A percentile compares a stretch with the other conserved stretches of the same genome.
Evolutionary conservation across 1,284 basidiomycete species (phyloP).

Genomic region (Omphalotus olearius): DNA sequence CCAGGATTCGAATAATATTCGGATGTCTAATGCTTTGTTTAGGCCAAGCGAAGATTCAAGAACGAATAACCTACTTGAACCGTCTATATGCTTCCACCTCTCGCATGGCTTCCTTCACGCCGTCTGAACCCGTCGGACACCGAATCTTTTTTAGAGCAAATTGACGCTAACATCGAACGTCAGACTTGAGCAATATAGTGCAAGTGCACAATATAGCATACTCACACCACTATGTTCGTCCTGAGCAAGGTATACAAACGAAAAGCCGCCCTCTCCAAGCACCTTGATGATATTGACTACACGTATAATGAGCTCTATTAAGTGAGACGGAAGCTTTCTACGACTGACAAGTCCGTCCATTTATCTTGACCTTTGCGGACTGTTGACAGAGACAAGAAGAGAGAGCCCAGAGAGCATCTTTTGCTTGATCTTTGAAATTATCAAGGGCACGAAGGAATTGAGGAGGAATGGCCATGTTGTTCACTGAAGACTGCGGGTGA

Average conservation of each 20-base stretch:
- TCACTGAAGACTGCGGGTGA: neutral
- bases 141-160: slow-evolving; percentile 95
- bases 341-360: slow-evolving; percentile 81
- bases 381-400: slow-evolving; percentile 70
- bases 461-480: slow-evolving; percentile 32
- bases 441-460: slow-evolving; percentile 46
- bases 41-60: neutral
- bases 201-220: slow-evolving; percentile 11
- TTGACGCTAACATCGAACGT: slow-evolving; percentile 49
- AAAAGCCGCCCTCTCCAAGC: slow-evolving; percentile 93
- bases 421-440: slow-evolving; percentile 66
- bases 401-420: slow-evolving; percentile 75
- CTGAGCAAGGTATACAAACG: slow-evolving; percentile 90
- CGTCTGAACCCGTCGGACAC: slow-evolving; percentile 78
- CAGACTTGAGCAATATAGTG: neutral
- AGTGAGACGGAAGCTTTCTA: neutral
- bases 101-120: slow-evolving; percentile 81
- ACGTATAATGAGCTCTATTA: neutral
- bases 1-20: slow-evolving; percentile 85
- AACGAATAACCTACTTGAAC: slow-evolving; percentile 65
- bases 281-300: slow-evolving; percentile 85
- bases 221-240: slow-evolving; percentile 78
- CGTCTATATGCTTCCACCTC: slow-evolving; percentile 90
- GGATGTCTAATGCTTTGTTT: slow-evolving; percentile 58
- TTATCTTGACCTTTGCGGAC: slow-evolving; percentile 86